phyloP scores from a whole-genome alignment of 2,329 filamentous ascomycete genomes.

The Neopestalotiopsis sp. region DNA sequence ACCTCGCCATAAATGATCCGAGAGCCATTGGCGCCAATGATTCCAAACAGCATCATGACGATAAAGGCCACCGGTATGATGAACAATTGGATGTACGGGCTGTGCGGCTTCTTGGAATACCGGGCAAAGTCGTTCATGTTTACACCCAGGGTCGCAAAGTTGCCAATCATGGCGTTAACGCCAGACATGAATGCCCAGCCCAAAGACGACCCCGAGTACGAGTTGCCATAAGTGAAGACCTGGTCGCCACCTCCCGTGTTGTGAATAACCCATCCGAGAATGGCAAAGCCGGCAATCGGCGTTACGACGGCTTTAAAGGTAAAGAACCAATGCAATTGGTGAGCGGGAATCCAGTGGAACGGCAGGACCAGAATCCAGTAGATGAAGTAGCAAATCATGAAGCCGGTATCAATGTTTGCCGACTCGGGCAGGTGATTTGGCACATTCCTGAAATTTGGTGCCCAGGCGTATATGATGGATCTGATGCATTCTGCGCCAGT shows the following conservation, averaged over 20 bases:
- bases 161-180: constrained; percentile 33
- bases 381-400: constrained; percentile 24
- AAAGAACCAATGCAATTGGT: constrained; percentile 25
- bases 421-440: constrained; percentile 21
- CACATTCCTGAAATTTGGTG: constrained; percentile 20
- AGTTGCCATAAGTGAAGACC: constrained; percentile 28
- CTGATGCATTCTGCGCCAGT: constrained; percentile 34
- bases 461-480: constrained; percentile 31
- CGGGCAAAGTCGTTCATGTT: constrained; percentile 28
- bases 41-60: constrained; percentile 32
- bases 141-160: constrained; percentile 26
- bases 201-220: constrained; percentile 28
- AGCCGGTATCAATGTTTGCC: constrained; percentile 20
- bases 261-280: constrained; percentile 26
- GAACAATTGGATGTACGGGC: constrained; percentile 31
- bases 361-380: constrained; percentile 21
- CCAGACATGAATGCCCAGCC: constrained; percentile 36
- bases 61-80: constrained; percentile 31
- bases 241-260: constrained; percentile 29
- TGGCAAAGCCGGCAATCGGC: constrained; percentile 22
- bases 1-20: constrained; percentile 21
- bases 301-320: constrained; percentile 23
- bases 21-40: constrained; percentile 31
- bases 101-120: constrained; percentile 22
- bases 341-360: constrained; percentile 24